Evolutionary conservation across 2,329 filamentous ascomycete species (phyloP).

Genomic region (Trichophyton verrucosum): DNA sequence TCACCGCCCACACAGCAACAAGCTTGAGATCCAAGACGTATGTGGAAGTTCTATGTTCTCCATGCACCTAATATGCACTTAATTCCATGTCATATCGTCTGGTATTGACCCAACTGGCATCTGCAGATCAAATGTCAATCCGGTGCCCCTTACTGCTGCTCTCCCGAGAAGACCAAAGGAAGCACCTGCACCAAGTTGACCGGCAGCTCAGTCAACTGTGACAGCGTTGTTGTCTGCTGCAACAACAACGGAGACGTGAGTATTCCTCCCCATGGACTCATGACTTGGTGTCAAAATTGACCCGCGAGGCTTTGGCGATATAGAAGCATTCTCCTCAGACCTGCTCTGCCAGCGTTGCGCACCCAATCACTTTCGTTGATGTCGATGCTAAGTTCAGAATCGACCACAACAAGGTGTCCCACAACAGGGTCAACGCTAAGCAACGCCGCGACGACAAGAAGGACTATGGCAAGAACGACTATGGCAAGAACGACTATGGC

Average conservation of each 20-base stretch:
- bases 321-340: neutral
- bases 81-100: neutral
- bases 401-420: neutral
- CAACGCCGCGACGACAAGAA: neutral
- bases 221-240: constrained; percentile 2
- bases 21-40: neutral
- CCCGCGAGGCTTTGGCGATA: neutral
- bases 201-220: neutral
- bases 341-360: neutral
- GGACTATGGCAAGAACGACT: neutral
- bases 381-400: neutral
- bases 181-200: neutral
- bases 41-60: neutral
- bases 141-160: neutral
- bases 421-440: neutral
- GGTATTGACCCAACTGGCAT: neutral
- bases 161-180: neutral
- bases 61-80: neutral
- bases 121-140: neutral
- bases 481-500: neutral
- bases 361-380: neutral
- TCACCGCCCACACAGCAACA: neutral
- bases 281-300: neutral
- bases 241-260: neutral
- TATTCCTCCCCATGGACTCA: neutral